Conservation (phyloP, 2,329 filamentous ascomycete genomes). For the Arthrobotrys sphaeroides region DNA sequence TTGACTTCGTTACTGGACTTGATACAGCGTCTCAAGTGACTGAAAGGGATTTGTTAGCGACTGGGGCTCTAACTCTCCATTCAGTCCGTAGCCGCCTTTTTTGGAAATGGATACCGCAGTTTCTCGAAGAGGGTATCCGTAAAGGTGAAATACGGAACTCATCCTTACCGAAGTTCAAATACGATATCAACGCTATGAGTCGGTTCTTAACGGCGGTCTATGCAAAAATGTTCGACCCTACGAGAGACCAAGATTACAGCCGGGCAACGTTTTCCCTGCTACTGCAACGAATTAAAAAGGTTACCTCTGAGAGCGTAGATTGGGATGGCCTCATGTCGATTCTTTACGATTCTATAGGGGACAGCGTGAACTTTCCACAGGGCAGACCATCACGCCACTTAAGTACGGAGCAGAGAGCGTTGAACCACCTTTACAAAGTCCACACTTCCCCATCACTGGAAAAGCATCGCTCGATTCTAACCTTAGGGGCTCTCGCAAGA, state of each 20-base stretch:
- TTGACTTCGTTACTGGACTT: conserved; percentile 58
- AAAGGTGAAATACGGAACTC: background rate
- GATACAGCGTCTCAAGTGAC: conserved; percentile 34
- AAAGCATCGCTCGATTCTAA: no score
- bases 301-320: background rate
- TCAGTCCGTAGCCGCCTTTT: conserved; percentile 2
- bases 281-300: background rate
- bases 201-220: background rate
- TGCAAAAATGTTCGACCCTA: conserved; percentile 9
- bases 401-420: background rate
- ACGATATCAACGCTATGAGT: conserved; percentile 14
- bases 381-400: no score
- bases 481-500: no score
- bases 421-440: background rate
- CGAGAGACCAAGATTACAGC: conserved; percentile 5
- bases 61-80: background rate
- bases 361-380: no score
- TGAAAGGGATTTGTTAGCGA: conserved; percentile 58
- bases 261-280: conserved; percentile 27
- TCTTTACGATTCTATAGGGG: no score
- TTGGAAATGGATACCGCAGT: conserved; percentile 12
- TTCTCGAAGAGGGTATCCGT: background rate
- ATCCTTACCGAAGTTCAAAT: background rate
- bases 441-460: background rate
- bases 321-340: conserved; percentile 10